phyloP scores from a whole-genome alignment of 768 basidiomycete genomes.

The Rhodotorula toruloides region DNA sequence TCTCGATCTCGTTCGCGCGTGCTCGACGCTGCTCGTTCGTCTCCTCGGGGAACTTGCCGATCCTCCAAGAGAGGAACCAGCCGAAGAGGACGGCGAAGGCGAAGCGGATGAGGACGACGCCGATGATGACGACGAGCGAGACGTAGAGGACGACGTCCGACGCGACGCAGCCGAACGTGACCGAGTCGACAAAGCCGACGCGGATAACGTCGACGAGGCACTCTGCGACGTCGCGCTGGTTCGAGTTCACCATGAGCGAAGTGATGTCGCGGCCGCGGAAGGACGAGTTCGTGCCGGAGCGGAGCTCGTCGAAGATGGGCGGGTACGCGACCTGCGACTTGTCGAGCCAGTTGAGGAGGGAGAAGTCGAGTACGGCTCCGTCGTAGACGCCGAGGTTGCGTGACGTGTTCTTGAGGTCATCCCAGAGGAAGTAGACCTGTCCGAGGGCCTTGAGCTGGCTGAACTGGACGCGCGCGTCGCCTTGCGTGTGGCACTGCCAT shows the following conservation, averaged over 20 bases:
- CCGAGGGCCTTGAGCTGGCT: slow-evolving; percentile 55
- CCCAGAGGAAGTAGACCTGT: slow-evolving; percentile 92
- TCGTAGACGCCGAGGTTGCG: slow-evolving; percentile 91
- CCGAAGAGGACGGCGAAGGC: slow-evolving; percentile 93
- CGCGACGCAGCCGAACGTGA: slow-evolving; percentile 91
- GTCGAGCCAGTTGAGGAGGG: slow-evolving; percentile 78
- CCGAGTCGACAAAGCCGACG: slow-evolving; percentile 90
- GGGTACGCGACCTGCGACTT: slow-evolving; percentile 76
- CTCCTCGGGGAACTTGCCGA: slow-evolving; percentile 89
- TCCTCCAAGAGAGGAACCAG: slow-evolving; percentile 95
- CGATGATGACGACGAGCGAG: slow-evolving; percentile 93
- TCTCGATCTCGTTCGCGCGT: slow-evolving; percentile 83
- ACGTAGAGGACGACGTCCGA: slow-evolving; percentile 90
- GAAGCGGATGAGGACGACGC: slow-evolving; percentile 91
- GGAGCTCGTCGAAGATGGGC: slow-evolving; percentile 70
- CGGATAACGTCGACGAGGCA: slow-evolving; percentile 81
- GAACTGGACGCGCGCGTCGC: slow-evolving; percentile 56
- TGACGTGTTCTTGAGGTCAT: slow-evolving; percentile 61
- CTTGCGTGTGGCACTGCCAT: slow-evolving; percentile 67
- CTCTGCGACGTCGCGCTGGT: slow-evolving; percentile 61
- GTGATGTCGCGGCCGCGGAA: slow-evolving; percentile 80
- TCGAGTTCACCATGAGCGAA: slow-evolving; percentile 71
- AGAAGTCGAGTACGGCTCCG: slow-evolving; percentile 78
- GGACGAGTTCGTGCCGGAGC: slow-evolving; percentile 57
- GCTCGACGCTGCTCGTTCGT: slow-evolving; percentile 87